phyloP scores from a whole-genome alignment of 2,329 filamentous ascomycete genomes.

The Fusarium sororula region DNA sequence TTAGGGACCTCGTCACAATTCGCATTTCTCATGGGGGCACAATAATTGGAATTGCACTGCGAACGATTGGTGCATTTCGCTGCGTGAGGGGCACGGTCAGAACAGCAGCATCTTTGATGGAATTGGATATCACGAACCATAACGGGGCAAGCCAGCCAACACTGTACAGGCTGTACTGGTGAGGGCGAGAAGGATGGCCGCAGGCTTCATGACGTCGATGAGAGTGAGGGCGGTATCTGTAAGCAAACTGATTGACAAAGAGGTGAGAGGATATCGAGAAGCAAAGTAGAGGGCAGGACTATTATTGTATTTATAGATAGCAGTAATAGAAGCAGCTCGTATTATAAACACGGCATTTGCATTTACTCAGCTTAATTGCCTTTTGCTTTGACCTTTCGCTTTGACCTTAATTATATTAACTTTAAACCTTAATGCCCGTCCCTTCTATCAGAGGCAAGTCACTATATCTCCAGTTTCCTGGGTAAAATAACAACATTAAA shows the following conservation, averaged over 20 bases:
- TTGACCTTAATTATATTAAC: background rate
- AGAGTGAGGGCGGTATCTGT: fast-evolving
- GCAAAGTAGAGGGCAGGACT: fast-evolving
- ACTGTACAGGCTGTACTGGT: background rate
- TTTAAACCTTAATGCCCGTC: background rate
- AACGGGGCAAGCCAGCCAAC: background rate
- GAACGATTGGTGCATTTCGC: background rate
- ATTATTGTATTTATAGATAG: background rate
- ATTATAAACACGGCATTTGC: background rate
- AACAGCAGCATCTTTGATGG: background rate
- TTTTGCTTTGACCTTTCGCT: background rate
- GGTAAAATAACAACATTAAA: background rate
- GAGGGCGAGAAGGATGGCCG: background rate
- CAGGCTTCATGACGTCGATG: background rate
- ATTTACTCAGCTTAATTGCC: background rate
- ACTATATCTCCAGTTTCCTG: fast-evolving
- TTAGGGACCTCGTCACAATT: background rate
- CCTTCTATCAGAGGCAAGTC: fast-evolving
- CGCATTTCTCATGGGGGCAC: background rate
- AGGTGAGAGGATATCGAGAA: background rate
- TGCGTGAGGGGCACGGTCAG: background rate
- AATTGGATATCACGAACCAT: background rate
- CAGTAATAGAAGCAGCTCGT: background rate
- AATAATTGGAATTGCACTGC: background rate
- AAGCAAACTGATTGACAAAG: too few species aligned